A percentile compares a stretch with the other conserved stretches of the same genome.
phyloP scores from a whole-genome alignment of 495 filamentous ascomycete species.

The Poronia punctata region DNA sequence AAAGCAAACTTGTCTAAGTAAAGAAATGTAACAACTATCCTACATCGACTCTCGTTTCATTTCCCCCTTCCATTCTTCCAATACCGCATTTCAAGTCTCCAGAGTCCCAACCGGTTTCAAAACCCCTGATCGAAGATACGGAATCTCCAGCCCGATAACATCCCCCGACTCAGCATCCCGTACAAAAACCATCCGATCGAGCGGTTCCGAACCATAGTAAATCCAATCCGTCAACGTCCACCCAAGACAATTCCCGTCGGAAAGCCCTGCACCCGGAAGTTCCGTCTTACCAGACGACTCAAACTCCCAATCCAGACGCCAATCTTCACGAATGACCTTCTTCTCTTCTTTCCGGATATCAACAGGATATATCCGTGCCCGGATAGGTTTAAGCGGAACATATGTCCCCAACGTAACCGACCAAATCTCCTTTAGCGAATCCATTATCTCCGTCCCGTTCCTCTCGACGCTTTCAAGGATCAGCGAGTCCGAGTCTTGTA shows the following conservation, averaged over 20 bases:
- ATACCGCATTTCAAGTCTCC: neutral
- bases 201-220: constrained; percentile 19
- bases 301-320: neutral
- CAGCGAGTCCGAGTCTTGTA: constrained; percentile 20
- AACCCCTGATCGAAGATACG: constrained; percentile 7
- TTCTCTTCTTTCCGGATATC: neutral
- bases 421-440: constrained; percentile 5
- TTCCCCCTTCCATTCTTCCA: no score
- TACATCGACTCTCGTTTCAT: no score
- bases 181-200: constrained; percentile 36
- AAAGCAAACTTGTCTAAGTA: no score
- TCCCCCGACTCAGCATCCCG: constrained; percentile 22
- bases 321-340: neutral
- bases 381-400: constrained; percentile 5
- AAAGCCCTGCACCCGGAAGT: constrained; percentile 1
- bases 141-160: constrained; percentile 28
- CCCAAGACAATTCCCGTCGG: constrained; percentile 27
- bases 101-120: neutral
- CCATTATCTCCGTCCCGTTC: constrained; percentile 29
- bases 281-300: neutral
- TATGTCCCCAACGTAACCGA: constrained; percentile 1
- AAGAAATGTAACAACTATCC: no score
- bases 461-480: constrained; percentile 26
- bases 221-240: constrained; percentile 30
- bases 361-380: neutral